Evolutionary conservation across 164 flowering plant genomes (phyloP).

Genomic region (Macadamia tetraphylla): DNA sequence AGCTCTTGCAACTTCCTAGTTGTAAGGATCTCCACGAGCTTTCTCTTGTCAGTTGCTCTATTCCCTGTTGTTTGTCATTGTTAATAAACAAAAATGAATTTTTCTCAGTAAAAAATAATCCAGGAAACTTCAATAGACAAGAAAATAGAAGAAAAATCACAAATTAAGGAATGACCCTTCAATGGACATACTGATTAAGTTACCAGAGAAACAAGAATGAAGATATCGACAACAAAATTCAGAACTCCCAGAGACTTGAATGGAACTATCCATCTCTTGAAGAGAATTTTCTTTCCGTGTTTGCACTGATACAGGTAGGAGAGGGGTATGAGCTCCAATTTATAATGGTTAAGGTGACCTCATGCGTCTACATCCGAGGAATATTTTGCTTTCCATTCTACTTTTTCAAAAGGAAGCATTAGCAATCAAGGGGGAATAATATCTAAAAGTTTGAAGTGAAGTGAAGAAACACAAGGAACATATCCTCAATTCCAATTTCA

Average conservation of each 20-base stretch:
- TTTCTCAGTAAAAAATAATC: no score
- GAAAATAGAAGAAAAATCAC: no score
- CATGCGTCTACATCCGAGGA: conserved; percentile 14
- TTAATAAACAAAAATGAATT: no score
- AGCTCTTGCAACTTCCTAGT: conserved; percentile 23
- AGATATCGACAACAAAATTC: conserved; percentile 24
- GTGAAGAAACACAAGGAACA: conserved; percentile 17
- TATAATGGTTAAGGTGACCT: conserved; percentile 7
- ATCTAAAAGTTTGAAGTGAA: conserved; percentile 1
- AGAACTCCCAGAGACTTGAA: conserved; percentile 18
- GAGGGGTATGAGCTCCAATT: neutral
- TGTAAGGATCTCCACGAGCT: conserved; percentile 21
- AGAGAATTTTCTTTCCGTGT: neutral
- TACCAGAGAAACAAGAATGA: conserved; percentile 23
- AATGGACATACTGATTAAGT: neutral
- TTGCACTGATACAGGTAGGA: no score
- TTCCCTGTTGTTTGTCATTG: conserved; percentile 10
- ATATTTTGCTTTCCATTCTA: conserved; percentile 18
- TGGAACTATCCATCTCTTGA: conserved; percentile 12
- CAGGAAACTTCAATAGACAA: no score
- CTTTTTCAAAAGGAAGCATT: conserved; percentile 10
- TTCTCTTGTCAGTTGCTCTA: conserved; percentile 15
- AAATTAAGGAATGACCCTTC: no score
- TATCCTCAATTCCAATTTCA: conserved; percentile 35
- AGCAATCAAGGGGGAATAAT: conserved; percentile 10